Conservation (phyloP, 1,284 basidiomycete species). For the Trametes pubescens region DNA sequence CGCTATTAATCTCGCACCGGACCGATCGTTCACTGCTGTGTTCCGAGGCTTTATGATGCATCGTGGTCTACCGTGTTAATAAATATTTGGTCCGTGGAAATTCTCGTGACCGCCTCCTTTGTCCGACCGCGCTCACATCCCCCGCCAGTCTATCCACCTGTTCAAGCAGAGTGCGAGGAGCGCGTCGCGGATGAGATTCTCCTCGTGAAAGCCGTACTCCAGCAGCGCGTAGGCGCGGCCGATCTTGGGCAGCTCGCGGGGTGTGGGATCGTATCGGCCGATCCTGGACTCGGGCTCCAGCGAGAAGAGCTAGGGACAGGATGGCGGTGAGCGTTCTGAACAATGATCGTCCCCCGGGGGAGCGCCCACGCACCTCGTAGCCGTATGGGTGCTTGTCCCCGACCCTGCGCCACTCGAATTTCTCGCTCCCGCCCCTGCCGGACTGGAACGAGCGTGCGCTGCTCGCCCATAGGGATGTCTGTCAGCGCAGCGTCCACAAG, state of each 20-base stretch:
- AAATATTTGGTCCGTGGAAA: constrained; percentile 32
- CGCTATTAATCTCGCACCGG: constrained; percentile 24
- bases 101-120: constrained; percentile 13
- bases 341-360: constrained; percentile 11
- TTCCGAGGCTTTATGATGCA: constrained; percentile 7
- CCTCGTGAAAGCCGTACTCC: constrained; percentile 68
- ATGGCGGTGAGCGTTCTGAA: constrained; percentile 16
- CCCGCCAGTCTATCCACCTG: constrained; percentile 72
- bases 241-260: constrained; percentile 54
- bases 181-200: constrained; percentile 65
- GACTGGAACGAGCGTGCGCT: constrained; percentile 69
- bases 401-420: constrained; percentile 69
- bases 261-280: constrained; percentile 63
- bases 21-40: constrained; percentile 22
- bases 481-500: not conserved
- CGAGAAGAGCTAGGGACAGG: constrained; percentile 25
- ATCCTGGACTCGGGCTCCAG: constrained; percentile 45
- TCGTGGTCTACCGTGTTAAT: constrained; percentile 27
- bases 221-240: constrained; percentile 69
- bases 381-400: constrained; percentile 49
- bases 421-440: constrained; percentile 51
- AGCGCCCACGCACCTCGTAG: constrained; percentile 57
- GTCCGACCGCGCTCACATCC: constrained; percentile 36
- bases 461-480: constrained; percentile 22
- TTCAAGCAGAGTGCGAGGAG: constrained; percentile 74